phyloP scores from a whole-genome alignment of 108 stramenopile species.

The Cyclotella choctawhatcheeana region DNA sequence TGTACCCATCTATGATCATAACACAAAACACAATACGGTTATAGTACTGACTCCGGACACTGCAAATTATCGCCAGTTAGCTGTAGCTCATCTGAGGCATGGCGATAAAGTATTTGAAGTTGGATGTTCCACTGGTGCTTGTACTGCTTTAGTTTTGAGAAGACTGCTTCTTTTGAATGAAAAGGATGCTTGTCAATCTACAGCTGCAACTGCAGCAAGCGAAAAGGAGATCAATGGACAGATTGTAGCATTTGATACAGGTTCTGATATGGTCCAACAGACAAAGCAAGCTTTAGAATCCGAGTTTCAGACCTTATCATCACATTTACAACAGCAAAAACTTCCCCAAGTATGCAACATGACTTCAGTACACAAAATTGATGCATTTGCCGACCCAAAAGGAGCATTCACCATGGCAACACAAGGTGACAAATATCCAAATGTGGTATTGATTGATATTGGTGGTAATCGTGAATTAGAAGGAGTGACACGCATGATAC shows the following conservation, averaged over 20 bases:
- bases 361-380: constrained; percentile 44
- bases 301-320: constrained; percentile 17
- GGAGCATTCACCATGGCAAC: constrained; percentile 40
- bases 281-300: constrained; percentile 12
- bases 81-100: constrained; percentile 50
- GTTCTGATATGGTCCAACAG: constrained; percentile 64
- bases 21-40: neutral
- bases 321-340: neutral
- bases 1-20: constrained; percentile 37
- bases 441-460: constrained; percentile 80
- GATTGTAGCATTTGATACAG: constrained; percentile 79
- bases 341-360: constrained; percentile 20
- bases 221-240: constrained; percentile 5
- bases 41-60: constrained; percentile 68
- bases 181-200: neutral
- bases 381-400: constrained; percentile 72
- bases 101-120: constrained; percentile 79
- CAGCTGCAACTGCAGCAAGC: neutral
- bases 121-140: constrained; percentile 85
- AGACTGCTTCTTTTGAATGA: constrained; percentile 45
- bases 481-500: constrained; percentile 66
- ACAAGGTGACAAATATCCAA: constrained; percentile 30
- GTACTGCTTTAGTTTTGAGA: constrained; percentile 37
- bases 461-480: constrained; percentile 81
- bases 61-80: constrained; percentile 65